Evolutionary conservation across 257 asterid species (phyloP).

Genomic region (Petunia secreta): DNA sequence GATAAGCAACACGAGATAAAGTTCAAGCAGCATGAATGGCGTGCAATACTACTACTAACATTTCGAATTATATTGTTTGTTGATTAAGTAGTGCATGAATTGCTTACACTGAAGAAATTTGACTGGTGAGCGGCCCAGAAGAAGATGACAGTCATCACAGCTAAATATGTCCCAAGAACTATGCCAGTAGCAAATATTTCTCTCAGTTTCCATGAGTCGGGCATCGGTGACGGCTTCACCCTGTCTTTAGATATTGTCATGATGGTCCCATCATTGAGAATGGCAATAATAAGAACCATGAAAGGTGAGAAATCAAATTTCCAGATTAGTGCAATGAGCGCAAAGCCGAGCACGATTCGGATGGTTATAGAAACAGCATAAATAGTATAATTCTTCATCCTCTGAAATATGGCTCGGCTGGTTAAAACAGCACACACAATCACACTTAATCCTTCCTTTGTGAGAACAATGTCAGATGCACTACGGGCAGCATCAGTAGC

Average conservation of each 20-base stretch:
- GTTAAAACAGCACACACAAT: constrained; percentile 54
- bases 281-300: constrained; percentile 62
- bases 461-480: constrained; percentile 54
- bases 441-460: constrained; percentile 52
- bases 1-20: neutral
- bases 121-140: constrained; percentile 51
- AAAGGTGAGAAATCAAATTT: constrained; percentile 64
- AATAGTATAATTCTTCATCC: constrained; percentile 60
- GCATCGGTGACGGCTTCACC: constrained; percentile 61
- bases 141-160: constrained; percentile 63
- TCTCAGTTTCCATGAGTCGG: constrained; percentile 63
- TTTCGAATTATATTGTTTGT: neutral
- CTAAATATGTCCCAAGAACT: constrained; percentile 62
- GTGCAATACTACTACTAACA: too few species aligned
- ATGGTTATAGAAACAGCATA: constrained; percentile 61
- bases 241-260: constrained; percentile 69
- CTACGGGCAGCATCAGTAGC: constrained; percentile 60
- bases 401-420: constrained; percentile 55
- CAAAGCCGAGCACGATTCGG: constrained; percentile 53
- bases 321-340: constrained; percentile 65
- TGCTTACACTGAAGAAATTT: constrained; percentile 52
- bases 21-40: too few species aligned
- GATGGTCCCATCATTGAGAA: constrained; percentile 65
- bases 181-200: constrained; percentile 63
- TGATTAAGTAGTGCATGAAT: neutral